A percentile compares a stretch with the other conserved stretches of the same genome.
Conservation (phyloP, 1,139 yeast species). For the Suhomyces panamericanus region DNA sequence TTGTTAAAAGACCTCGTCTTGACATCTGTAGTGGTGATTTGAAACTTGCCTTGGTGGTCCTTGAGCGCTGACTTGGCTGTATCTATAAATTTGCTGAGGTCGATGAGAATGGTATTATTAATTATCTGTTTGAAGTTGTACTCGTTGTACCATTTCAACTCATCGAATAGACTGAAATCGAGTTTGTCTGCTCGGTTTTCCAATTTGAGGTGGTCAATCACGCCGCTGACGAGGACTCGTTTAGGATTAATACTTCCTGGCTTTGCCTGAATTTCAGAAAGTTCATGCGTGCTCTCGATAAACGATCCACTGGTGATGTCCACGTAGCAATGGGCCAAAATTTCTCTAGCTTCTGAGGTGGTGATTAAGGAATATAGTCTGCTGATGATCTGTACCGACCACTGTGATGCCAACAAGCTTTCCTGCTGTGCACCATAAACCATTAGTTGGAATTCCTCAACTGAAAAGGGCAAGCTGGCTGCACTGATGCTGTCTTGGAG, state of each 20-base stretch:
- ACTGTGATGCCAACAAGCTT: slow-evolving; percentile 28
- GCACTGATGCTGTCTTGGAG: background rate
- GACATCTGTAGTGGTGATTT: slow-evolving; percentile 43
- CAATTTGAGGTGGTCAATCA: slow-evolving; percentile 53
- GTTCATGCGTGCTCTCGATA: slow-evolving; percentile 13
- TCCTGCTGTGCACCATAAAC: slow-evolving; percentile 17
- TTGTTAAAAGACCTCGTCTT: slow-evolving; percentile 51
- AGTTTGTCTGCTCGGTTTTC: slow-evolving; percentile 16
- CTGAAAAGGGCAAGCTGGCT: background rate
- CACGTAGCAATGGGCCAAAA: slow-evolving; percentile 55
- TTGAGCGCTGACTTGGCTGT: slow-evolving; percentile 19
- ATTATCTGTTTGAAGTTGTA: slow-evolving; percentile 11
- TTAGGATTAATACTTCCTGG: slow-evolving; percentile 5
- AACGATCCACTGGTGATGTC: slow-evolving; percentile 30
- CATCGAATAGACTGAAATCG: slow-evolving; percentile 27
- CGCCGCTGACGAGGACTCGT: slow-evolving; percentile 56
- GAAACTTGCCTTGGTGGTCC: slow-evolving; percentile 14
- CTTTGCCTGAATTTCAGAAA: background rate
- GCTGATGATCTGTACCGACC: slow-evolving; percentile 35
- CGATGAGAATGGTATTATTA: slow-evolving; percentile 20
- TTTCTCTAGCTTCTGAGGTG: slow-evolving; percentile 59
- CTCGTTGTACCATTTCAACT: slow-evolving; percentile 19
- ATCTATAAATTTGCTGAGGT: slow-evolving; percentile 24
- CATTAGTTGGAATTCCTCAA: slow-evolving; percentile 5
- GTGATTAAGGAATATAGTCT: slow-evolving; percentile 41